A percentile compares a stretch with the other conserved stretches of the same genome.
phyloP scores from a whole-genome alignment of 2,329 filamentous ascomycete genomes.

The Nemania sp. region DNA sequence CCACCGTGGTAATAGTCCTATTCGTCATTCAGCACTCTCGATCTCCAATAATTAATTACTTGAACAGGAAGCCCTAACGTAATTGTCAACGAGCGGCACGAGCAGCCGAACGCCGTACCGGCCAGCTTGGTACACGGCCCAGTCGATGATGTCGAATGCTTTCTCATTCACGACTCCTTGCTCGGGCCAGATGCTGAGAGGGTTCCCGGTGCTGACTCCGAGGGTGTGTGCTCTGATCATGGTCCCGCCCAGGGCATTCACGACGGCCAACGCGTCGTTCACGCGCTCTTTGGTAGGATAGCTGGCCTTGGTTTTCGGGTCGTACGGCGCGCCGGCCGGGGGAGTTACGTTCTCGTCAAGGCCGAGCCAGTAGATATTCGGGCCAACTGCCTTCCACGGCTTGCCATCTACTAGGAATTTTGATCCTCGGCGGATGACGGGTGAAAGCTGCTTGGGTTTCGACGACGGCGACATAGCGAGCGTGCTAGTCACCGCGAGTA shows the following conservation, averaged over 20 bases:
- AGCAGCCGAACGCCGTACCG: slow-evolving; percentile 50
- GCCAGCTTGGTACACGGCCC: slow-evolving; percentile 52
- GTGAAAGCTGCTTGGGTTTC: slow-evolving; percentile 28
- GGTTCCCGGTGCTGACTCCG: slow-evolving; percentile 52
- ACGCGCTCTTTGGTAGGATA: slow-evolving; percentile 52
- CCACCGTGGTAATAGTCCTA: slow-evolving; percentile 56
- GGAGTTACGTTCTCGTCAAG: slow-evolving; percentile 55
- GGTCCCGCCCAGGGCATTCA: slow-evolving; percentile 50
- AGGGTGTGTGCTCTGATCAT: slow-evolving; percentile 52
- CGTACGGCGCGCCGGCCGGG: slow-evolving; percentile 49
- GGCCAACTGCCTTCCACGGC: slow-evolving; percentile 50
- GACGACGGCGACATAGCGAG: slow-evolving; percentile 20
- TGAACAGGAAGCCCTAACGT: slow-evolving; percentile 38
- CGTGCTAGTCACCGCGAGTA: slow-evolving; percentile 24
- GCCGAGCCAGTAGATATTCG: slow-evolving; percentile 57
- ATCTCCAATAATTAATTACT: background rate
- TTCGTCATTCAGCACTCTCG: slow-evolving; percentile 18
- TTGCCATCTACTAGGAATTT: slow-evolving; percentile 44
- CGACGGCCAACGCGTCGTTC: slow-evolving; percentile 51
- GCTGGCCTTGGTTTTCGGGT: slow-evolving; percentile 48
- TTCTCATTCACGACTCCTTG: slow-evolving; percentile 47
- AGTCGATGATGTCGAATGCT: slow-evolving; percentile 53
- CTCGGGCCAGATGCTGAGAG: slow-evolving; percentile 50
- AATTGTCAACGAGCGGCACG: slow-evolving; percentile 53
- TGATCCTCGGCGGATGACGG: slow-evolving; percentile 45